Conservation (phyloP, 345 rosid genomes). For the Kernera saxatilis region DNA sequence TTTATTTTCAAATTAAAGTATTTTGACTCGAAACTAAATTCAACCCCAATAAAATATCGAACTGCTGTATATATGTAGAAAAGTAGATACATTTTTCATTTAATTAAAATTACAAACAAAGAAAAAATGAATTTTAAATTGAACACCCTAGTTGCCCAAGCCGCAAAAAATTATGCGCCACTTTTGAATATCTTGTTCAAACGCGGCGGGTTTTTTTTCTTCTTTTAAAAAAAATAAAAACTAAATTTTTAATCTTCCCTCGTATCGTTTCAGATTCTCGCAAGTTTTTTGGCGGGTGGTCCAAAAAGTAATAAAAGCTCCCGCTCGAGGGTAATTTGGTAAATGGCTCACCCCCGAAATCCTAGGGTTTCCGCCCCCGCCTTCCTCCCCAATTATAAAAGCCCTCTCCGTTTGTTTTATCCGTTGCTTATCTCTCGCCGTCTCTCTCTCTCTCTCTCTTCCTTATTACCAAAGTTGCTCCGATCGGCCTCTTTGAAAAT, state of each 20-base stretch:
- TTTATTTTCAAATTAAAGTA: no score
- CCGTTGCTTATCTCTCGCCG: slow-evolving; percentile 2
- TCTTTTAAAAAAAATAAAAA: background rate
- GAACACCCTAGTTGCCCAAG: background rate
- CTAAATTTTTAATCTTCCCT: background rate
- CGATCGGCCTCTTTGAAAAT: slow-evolving; percentile 14
- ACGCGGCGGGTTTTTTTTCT: background rate
- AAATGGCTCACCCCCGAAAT: background rate
- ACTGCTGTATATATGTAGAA: no score
- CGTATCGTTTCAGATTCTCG: background rate
- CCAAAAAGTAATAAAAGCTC: background rate
- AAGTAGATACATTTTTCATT: no score
- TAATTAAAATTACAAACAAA: background rate
- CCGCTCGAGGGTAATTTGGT: slow-evolving; percentile 18
- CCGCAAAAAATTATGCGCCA: background rate
- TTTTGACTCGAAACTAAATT: no score
- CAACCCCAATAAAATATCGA: no score
- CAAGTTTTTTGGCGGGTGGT: slow-evolving; percentile 38
- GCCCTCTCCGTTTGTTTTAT: slow-evolving; percentile 11
- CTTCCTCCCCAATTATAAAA: slow-evolving; percentile 27
- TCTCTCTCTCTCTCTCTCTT: slow-evolving; percentile 4
- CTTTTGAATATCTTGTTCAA: background rate
- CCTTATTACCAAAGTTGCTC: background rate
- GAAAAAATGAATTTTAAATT: no score
- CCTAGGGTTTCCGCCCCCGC: slow-evolving; percentile 47